These are phyloP conservation scores for Globisporangium parvum DNA, from an alignment of 352 stramenopile genomes.

Conservation along the genomic window DNA sequence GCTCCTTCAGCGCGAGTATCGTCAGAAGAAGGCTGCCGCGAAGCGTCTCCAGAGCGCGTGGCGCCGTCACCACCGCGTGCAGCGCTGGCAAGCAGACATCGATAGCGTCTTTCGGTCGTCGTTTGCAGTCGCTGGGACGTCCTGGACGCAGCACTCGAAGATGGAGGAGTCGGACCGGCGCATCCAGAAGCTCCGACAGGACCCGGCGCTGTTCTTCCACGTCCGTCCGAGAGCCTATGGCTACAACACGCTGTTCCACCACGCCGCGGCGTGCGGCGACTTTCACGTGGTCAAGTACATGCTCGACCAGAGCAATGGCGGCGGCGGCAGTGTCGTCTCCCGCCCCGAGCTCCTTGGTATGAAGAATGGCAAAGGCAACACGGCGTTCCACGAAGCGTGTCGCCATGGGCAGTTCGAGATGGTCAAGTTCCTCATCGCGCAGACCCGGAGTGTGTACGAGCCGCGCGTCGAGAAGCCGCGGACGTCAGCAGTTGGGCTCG, in stretches of 20 bases:
- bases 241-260: conserved; percentile 72
- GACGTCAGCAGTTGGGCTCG: too few relatives aligned
- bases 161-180: conserved; percentile 70
- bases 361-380: conserved; percentile 50
- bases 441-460: conserved; percentile 7
- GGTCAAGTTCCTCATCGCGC: conserved; percentile 54
- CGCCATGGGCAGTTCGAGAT: conserved; percentile 61
- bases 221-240: conserved; percentile 43
- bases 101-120: conserved; percentile 38
- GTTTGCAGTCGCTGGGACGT: conserved; percentile 8
- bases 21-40: conserved; percentile 18
- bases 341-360: conserved; percentile 29
- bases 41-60: conserved; percentile 39
- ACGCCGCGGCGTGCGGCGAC: conserved; percentile 53
- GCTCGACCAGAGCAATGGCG: conserved; percentile 22
- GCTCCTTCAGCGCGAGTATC: conserved; percentile 41
- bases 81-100: conserved; percentile 38
- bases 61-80: conserved; percentile 26
- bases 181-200: conserved; percentile 40
- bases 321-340: not conserved
- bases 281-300: conserved; percentile 80
- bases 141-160: conserved; percentile 44
- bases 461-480: not conserved
- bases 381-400: conserved; percentile 68
- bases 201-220: conserved; percentile 41